Evolutionary conservation across 129 eudicot genomes (phyloP).

Genomic region (Rutidosis leptorrhynchoides): DNA sequence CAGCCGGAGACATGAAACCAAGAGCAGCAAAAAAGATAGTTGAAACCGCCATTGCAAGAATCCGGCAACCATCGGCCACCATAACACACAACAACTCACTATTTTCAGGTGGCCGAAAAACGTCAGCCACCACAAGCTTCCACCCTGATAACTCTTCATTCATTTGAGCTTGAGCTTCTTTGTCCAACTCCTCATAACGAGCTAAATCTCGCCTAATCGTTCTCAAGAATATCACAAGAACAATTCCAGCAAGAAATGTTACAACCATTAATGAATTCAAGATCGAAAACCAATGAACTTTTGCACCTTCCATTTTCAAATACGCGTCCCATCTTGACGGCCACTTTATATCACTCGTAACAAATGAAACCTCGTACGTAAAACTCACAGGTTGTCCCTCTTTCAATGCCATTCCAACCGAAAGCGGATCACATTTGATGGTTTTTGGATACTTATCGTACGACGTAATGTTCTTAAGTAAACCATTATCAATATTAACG

Average conservation of each 20-base stretch:
- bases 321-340: conserved; percentile 44
- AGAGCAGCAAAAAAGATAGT: conserved; percentile 41
- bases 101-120: conserved; percentile 27
- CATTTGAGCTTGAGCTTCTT: conserved; percentile 40
- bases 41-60: conserved; percentile 30
- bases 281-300: conserved; percentile 44
- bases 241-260: conserved; percentile 34
- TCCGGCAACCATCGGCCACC: conserved; percentile 36
- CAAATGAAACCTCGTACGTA: conserved; percentile 38
- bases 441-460: conserved; percentile 29
- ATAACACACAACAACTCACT: conserved; percentile 29
- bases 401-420: conserved; percentile 24
- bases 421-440: conserved; percentile 22
- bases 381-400: conserved; percentile 27
- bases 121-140: conserved; percentile 41
- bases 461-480: conserved; percentile 12
- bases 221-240: conserved; percentile 37
- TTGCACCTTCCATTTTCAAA: conserved; percentile 45
- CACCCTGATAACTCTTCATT: conserved; percentile 40
- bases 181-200: conserved; percentile 36
- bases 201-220: conserved; percentile 40
- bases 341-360: conserved; percentile 39
- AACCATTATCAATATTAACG: conserved; percentile 13
- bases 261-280: conserved; percentile 42
- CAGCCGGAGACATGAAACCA: conserved; percentile 44